phyloP scores from a whole-genome alignment of 1,284 basidiomycete genomes.

The Trametes hirsuta region DNA sequence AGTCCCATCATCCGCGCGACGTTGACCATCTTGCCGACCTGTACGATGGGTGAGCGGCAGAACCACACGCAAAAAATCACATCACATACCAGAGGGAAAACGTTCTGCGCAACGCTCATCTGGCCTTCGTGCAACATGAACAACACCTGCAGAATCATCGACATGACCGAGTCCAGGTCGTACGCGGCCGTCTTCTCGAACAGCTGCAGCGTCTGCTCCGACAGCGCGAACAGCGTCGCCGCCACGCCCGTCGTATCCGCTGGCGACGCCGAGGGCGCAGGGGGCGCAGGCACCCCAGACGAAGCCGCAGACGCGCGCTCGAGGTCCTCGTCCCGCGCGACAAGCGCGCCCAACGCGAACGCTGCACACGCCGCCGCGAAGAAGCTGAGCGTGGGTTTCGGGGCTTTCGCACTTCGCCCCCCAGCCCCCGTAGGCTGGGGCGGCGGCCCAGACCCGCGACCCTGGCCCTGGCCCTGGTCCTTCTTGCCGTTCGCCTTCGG shows the following conservation, averaged over 20 bases:
- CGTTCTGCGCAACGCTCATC: slow-evolving; percentile 44
- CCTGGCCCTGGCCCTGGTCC: slow-evolving; percentile 11
- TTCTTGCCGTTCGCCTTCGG: slow-evolving; percentile 18
- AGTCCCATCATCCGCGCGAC: slow-evolving; percentile 67
- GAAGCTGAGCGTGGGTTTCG: slow-evolving; percentile 55
- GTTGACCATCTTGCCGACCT: slow-evolving; percentile 73
- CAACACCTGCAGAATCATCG: slow-evolving; percentile 56
- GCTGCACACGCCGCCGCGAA: slow-evolving; percentile 58
- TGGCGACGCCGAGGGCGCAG: background rate
- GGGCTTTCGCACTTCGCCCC: slow-evolving; percentile 18
- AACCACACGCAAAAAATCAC: background rate
- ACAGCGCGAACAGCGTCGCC: slow-evolving; percentile 47
- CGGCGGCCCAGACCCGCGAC: slow-evolving; percentile 3
- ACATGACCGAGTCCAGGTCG: slow-evolving; percentile 54
- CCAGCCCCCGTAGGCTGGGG: slow-evolving; percentile 6
- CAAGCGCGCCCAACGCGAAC: slow-evolving; percentile 58
- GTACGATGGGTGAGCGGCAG: slow-evolving; percentile 5
- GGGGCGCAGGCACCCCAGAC: slow-evolving; percentile 12
- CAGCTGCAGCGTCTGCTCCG: slow-evolving; percentile 47
- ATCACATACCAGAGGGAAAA: slow-evolving; percentile 46
- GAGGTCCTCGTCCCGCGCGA: slow-evolving; percentile 31
- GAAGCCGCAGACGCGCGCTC: slow-evolving; percentile 10
- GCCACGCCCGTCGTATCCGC: slow-evolving; percentile 31
- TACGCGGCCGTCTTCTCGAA: slow-evolving; percentile 46
- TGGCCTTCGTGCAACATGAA: slow-evolving; percentile 55